Evolutionary conservation across 2,329 filamentous ascomycete species (phyloP).

Genomic region (Monilinia fructigena): DNA sequence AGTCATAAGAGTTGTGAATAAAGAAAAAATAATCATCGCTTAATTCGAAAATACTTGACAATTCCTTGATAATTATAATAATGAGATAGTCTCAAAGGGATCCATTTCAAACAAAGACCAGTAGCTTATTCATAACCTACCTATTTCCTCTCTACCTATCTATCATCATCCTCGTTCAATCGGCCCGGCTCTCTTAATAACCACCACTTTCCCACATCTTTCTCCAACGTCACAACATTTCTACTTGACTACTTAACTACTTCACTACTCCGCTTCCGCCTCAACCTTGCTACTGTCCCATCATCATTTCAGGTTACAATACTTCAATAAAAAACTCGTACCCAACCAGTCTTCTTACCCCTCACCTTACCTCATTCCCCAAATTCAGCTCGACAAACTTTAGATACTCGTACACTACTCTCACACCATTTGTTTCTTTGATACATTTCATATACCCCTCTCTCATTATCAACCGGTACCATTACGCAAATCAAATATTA

Average conservation of each 20-base stretch:
- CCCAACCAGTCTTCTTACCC: constrained; percentile 4
- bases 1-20: not conserved
- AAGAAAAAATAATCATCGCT: not conserved
- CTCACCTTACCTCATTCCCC: not conserved
- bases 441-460: not conserved
- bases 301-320: not conserved
- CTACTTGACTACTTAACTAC: not conserved
- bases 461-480: not conserved
- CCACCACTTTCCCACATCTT: not conserved
- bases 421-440: not conserved
- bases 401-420: not conserved
- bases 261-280: not conserved
- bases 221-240: not conserved
- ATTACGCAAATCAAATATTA: not conserved
- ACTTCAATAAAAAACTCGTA: not conserved
- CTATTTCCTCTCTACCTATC: too few relatives aligned
- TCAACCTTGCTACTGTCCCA: not conserved
- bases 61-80: too few relatives aligned
- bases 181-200: not conserved
- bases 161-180: not conserved
- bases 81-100: not conserved
- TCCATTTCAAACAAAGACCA: not conserved
- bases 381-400: not conserved
- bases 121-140: too few relatives aligned
- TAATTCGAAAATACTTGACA: too few relatives aligned